These are phyloP conservation scores for Malus orientalis DNA, from an alignment of 306 rosid species.

Conservation along the genomic window DNA sequence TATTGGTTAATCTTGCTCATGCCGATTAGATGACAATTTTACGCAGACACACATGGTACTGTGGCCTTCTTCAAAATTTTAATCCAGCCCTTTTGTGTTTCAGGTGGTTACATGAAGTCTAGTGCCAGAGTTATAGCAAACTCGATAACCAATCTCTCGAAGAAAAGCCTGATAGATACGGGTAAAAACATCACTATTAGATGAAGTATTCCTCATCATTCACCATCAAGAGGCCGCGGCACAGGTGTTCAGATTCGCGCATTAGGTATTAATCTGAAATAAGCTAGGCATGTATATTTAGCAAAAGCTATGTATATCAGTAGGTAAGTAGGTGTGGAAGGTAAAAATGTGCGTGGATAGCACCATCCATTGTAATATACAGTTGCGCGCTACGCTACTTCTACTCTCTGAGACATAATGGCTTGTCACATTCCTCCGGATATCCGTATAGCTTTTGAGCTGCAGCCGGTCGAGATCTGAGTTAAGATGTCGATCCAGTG, in stretches of 20 bases:
- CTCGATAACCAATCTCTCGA: conserved; percentile 67
- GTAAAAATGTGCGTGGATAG: too few relatives aligned
- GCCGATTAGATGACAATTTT: neutral
- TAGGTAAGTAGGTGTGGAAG: neutral
- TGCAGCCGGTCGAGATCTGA: too few relatives aligned
- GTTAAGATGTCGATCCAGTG: too few relatives aligned
- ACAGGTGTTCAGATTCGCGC: neutral
- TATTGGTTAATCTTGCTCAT: neutral
- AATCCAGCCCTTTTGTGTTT: neutral
- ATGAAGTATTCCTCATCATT: neutral
- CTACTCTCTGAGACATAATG: neutral
- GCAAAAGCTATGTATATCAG: too few relatives aligned
- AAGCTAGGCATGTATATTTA: neutral
- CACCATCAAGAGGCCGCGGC: neutral
- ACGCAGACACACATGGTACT: neutral
- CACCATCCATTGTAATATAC: neutral
- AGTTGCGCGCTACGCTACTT: neutral
- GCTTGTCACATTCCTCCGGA: neutral
- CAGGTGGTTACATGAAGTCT: conserved; percentile 97
- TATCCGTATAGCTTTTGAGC: too few relatives aligned
- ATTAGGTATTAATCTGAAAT: neutral
- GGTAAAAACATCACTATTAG: neutral
- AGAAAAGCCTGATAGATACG: conserved; percentile 56
- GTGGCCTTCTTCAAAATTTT: neutral
- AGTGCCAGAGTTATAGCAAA: conserved; percentile 87